Conservation (phyloP, 345 rosid species). For the Moricandia arvensis region DNA sequence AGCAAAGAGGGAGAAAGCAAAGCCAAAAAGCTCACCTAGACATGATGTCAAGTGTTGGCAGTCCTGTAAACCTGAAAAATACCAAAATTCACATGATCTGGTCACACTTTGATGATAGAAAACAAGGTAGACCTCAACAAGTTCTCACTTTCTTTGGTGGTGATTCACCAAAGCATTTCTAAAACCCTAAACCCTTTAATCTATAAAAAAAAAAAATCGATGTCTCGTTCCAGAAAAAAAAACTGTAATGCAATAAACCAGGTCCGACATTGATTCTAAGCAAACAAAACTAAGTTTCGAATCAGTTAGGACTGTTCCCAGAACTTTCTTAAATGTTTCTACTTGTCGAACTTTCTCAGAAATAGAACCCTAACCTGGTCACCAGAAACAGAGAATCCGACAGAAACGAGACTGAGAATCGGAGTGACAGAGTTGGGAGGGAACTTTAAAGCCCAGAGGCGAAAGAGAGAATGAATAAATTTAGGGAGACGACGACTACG, state of each 20-base stretch:
- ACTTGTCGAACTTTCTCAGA: constrained; percentile 15
- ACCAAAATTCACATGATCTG: not conserved
- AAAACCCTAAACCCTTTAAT: constrained; percentile 26
- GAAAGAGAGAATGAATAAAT: not conserved
- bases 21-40: constrained; percentile 31
- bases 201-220: not conserved
- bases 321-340: not conserved
- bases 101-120: not conserved
- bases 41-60: constrained; percentile 28
- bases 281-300: not conserved
- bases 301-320: not conserved
- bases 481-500: constrained; percentile 3
- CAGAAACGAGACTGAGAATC: constrained; percentile 1
- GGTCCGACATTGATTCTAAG: constrained; percentile 1
- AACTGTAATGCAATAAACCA: not conserved
- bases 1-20: not conserved
- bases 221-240: too few relatives aligned
- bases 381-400: constrained; percentile 1
- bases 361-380: constrained; percentile 24
- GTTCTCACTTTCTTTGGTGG: not conserved
- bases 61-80: constrained; percentile 22
- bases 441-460: constrained; percentile 35
- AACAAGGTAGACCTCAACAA: not conserved
- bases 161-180: not conserved
- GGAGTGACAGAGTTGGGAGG: constrained; percentile 23